Evolutionary conservation across 208 protist genomes (phyloP), one percentile per base, ranked within the genome.

Genomic region (Trypanosoma boissoni): DNA sequence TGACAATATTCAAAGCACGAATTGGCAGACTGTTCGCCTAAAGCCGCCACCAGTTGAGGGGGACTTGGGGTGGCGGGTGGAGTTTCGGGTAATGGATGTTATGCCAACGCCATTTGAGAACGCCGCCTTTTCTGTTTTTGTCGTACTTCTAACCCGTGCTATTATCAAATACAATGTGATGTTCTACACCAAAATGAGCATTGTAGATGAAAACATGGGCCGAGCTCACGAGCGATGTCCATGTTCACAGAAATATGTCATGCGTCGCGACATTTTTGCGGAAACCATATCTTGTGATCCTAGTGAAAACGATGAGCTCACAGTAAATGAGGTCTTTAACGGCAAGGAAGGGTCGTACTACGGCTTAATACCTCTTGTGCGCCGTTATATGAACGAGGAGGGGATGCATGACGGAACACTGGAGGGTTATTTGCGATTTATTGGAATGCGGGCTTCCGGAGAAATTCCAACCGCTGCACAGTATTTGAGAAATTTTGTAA

Each of bases 51-150:
- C 84, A 44, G 51, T 86, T 14, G 77, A 67, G 55, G 72, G 73
- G 41, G 58, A 86, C 48, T 83, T 96, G 59, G 93, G 91, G 18
- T 99, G 98, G 98, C 86, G 98, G 46, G 96, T 99, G 2, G 97
- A 99, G 76, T 99, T 99, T 82, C 86, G 94, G 43, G 83, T 94
- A 31, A 97, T 98, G 91, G 92, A 98, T 56, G 80, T 98, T 14
- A 85, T 95, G 74, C 78, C 98, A 1, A 99, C 98, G 0, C 97
- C 99, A 48, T 99, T 99, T 74, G 98, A 99, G 80, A 99, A 99
- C 71, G 94, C 98, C 4, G 98, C 98, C 16, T 99, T 98, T 50
- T 86, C 90, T 16, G 86, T 97, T 32, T 98, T 99, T 57, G 91
- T 98, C 16, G 68, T 94, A 9, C 81, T 99, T 7, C 64, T 99